These are phyloP conservation scores for Leccinum pachyderme DNA, from an alignment of 1,284 basidiomycete genomes.

Conservation along the genomic window DNA sequence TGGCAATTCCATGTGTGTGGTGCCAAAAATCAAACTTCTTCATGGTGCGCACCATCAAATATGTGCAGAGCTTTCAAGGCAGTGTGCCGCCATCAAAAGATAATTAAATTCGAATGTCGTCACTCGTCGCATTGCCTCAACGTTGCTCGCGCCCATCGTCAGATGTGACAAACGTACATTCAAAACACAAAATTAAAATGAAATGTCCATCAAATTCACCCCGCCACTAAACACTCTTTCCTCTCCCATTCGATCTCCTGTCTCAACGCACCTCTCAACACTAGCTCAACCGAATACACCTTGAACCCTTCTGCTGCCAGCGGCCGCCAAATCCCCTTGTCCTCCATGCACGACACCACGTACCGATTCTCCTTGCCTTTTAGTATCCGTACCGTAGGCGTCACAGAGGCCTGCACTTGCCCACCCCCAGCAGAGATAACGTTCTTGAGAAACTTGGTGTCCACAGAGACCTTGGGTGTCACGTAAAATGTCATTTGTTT, in stretches of 20 bases:
- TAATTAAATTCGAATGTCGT: no score
- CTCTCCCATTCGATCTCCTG: constrained; percentile 67
- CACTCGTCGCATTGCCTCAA: background rate
- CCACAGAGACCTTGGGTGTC: constrained; percentile 57
- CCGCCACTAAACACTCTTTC: constrained; percentile 24
- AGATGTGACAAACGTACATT: background rate
- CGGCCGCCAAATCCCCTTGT: constrained; percentile 59
- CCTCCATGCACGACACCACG: constrained; percentile 63
- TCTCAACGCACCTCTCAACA: constrained; percentile 59
- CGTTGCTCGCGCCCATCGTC: background rate
- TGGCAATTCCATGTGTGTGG: no score
- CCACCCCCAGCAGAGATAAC: constrained; percentile 69
- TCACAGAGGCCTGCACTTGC: constrained; percentile 51
- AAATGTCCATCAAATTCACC: constrained; percentile 2
- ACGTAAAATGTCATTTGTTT: constrained; percentile 69
- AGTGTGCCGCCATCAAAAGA: no score
- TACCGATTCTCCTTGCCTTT: constrained; percentile 49
- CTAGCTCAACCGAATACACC: constrained; percentile 67
- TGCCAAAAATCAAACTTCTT: no score
- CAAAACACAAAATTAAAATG: background rate
- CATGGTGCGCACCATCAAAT: no score
- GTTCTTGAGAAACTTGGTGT: constrained; percentile 58
- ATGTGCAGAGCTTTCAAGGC: no score
- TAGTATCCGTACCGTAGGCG: constrained; percentile 54
- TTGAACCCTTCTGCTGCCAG: constrained; percentile 49